Evolutionary conservation across 1,139 yeast species (phyloP), one percentile per base, ranked within the genome.

Genomic region (Geotrichum histeridarum): DNA sequence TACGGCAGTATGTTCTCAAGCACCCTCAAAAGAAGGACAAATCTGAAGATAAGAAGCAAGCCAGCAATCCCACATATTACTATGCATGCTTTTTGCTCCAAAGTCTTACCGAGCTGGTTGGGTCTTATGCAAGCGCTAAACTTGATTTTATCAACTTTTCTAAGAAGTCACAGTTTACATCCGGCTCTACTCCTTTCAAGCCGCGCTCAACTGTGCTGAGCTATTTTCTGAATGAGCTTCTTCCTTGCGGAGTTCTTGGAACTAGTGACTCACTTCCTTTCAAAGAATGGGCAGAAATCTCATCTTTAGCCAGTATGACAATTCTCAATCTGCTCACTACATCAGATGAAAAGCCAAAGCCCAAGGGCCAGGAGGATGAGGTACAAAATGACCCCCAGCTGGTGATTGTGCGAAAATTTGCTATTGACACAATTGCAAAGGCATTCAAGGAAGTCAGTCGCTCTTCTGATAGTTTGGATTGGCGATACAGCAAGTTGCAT

Each of bases 161-260:
- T 2, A 84, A 83, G 65, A 82, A 82, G 68, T 69, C 73, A 50
- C 64, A 63, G 22, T 67, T 49, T 55, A 11, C 58, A 54, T n/a
- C 56, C 18, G 35, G 55, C 35, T 54, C 70, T 18, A 47, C 61
- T 11, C 64, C 65, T 17, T 57, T 70, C 58, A 82, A 79, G 61
- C 93, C 95, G 1, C 76, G 93, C 39, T 77, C 90, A 0, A 84
- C 95, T 0, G 83, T 95, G 0, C 71, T 90, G 59, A 86, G 88
- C 64, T 82, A 86, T 61, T 78, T 90, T 58, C 69, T 91, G 38
- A 90, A 87, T 65, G 93, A 86, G 63, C 73, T 87, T 51, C 71
- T 87, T n/a, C 84, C 86, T 1, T 76, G 82, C 6, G 76, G 77
- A 31, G 73, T 74, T 54, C 73, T 80, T 31, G 56, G 51, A 15